Percentiles rank a stretch among this genome's conserved stretches.
These are phyloP conservation scores for Hypoxylon sp. DNA, from an alignment of 2,329 filamentous ascomycete species.

Conservation along the genomic window DNA sequence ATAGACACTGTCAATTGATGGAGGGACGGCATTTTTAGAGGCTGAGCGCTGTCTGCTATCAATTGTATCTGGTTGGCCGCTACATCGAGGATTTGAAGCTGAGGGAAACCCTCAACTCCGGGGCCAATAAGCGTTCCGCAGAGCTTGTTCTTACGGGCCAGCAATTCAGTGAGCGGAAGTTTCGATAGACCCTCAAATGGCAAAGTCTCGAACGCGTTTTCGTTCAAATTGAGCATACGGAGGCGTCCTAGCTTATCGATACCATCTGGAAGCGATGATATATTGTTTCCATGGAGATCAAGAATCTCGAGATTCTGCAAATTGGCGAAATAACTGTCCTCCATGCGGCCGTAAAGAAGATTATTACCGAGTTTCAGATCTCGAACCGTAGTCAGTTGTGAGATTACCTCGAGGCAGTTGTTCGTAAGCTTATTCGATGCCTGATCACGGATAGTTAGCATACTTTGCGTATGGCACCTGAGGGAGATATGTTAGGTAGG, in stretches of 20 bases:
- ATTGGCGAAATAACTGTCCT: slow-evolving; percentile 69
- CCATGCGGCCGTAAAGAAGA: slow-evolving; percentile 75
- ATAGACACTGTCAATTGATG: slow-evolving; percentile 81
- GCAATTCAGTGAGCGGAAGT: slow-evolving; percentile 79
- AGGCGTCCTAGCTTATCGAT: slow-evolving; percentile 77
- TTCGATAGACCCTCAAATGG: slow-evolving; percentile 76
- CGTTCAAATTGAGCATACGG: slow-evolving; percentile 80
- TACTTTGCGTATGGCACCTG: neutral
- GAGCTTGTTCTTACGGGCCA: slow-evolving; percentile 82
- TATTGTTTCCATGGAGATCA: slow-evolving; percentile 83
- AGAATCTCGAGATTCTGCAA: slow-evolving; percentile 81
- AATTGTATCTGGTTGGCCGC: slow-evolving; percentile 72
- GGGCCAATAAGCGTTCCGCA: slow-evolving; percentile 77
- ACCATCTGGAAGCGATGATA: slow-evolving; percentile 76
- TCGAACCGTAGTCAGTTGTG: slow-evolving; percentile 77
- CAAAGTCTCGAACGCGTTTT: slow-evolving; percentile 80
- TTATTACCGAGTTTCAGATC: slow-evolving; percentile 89
- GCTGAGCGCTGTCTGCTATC: slow-evolving; percentile 50
- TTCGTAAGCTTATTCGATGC: slow-evolving; percentile 85
- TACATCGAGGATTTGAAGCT: slow-evolving; percentile 81
- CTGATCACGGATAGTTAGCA: slow-evolving; percentile 58
- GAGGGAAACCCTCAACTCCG: slow-evolving; percentile 67
- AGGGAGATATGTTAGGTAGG: neutral
- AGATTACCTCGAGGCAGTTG: slow-evolving; percentile 77
- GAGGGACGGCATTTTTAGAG: slow-evolving; percentile 76